A percentile compares a stretch with the other conserved stretches of the same genome.
These are phyloP conservation scores for Colletotrichum eleusines DNA, from an alignment of 2,329 filamentous ascomycete species.

Conservation along the genomic window DNA sequence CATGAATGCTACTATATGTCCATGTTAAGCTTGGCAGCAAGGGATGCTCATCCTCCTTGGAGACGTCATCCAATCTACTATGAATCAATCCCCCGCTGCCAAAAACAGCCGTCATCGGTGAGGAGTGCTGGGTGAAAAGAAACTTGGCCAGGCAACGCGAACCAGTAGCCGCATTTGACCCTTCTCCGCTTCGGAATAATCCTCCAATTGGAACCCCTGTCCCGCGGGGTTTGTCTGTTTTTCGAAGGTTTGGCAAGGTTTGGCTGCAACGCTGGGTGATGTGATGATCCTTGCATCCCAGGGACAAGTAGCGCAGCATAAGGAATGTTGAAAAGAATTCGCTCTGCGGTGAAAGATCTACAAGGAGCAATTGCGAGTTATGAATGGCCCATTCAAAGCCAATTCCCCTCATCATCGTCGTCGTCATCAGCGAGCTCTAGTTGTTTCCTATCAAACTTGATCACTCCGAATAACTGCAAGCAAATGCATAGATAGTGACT, in stretches of 20 bases:
- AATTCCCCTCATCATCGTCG: background rate
- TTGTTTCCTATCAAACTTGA: background rate
- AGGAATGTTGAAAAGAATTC: conserved; percentile 28
- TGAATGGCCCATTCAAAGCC: conserved; percentile 16
- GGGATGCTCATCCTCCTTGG: background rate
- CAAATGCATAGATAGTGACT: too few relatives aligned
- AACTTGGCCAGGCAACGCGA: conserved; percentile 1
- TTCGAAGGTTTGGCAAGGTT: background rate
- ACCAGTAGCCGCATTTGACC: background rate
- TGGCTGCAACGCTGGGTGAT: conserved; percentile 11
- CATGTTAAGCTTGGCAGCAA: background rate
- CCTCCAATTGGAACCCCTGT: conserved; percentile 27
- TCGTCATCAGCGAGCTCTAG: background rate
- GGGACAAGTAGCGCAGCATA: conserved; percentile 1
- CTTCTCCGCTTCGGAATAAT: conserved; percentile 7
- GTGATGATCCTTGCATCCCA: conserved; percentile 29
- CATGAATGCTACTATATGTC: background rate
- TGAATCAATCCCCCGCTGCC: background rate
- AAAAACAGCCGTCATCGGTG: conserved; percentile 17
- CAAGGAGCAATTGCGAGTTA: conserved; percentile 29
- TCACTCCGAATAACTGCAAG: background rate
- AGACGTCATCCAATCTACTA: conserved; percentile 33
- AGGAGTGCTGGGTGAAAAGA: conserved; percentile 15
- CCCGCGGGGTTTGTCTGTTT: conserved; percentile 7
- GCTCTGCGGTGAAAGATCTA: conserved; percentile 3